phyloP scores from a whole-genome alignment of 2,329 filamentous ascomycete genomes.

The Xylaria sp. region DNA sequence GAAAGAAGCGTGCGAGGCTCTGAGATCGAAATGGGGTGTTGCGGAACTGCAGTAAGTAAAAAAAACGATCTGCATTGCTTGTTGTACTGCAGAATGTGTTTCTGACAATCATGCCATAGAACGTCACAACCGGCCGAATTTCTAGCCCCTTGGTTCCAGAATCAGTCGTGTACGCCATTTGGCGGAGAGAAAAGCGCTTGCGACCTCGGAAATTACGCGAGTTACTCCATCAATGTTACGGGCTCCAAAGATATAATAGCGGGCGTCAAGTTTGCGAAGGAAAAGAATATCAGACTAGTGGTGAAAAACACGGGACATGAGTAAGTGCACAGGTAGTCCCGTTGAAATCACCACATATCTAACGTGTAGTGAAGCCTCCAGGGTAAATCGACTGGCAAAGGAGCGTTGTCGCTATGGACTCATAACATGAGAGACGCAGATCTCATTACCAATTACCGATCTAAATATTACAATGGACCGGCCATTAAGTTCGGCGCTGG shows the following conservation, averaged over 20 bases:
- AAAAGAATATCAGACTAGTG: constrained; percentile 7
- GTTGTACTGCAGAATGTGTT: background rate
- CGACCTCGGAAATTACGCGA: constrained; percentile 1
- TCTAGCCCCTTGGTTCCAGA: constrained; percentile 11
- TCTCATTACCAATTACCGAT: background rate
- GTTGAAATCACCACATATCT: background rate
- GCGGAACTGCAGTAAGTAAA: constrained; percentile 1
- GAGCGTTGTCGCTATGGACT: constrained; percentile 19
- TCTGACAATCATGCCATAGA: background rate
- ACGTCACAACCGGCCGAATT: constrained; percentile 8
- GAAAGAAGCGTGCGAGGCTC: background rate
- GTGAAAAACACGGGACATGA: constrained; percentile 9
- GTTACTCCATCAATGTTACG: constrained; percentile 6
- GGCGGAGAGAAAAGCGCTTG: background rate
- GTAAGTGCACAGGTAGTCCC: background rate
- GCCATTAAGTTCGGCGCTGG: constrained; percentile 17
- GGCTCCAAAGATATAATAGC: background rate
- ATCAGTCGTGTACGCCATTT: constrained; percentile 9
- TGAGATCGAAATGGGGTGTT: background rate
- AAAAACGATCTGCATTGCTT: background rate
- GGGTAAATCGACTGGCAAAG: constrained; percentile 10
- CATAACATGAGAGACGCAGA: constrained; percentile 10
- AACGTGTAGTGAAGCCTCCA: background rate
- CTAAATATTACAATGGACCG: constrained; percentile 2
- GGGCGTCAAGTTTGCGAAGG: constrained; percentile 1